Base-by-base conservation (phyloP, 2,329 filamentous ascomycete species). In the Aspergillus brasiliensis region DNA sequence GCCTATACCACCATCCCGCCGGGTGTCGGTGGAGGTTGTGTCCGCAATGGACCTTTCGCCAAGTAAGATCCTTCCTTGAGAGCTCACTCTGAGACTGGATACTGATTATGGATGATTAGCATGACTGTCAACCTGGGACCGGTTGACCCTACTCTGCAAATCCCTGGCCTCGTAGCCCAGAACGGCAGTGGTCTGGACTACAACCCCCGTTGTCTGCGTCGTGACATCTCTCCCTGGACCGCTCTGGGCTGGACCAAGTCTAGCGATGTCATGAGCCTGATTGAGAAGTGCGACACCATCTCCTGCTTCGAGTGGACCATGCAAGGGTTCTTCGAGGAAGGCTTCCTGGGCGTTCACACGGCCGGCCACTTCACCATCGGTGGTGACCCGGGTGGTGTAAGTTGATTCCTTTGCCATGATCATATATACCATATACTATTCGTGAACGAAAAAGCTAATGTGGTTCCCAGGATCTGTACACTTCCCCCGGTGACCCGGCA, bases 331-430 rank as follows among this genome's bases (percentile, higher is more conserved):
- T 64, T 63, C 25, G 58, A 61, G 60, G 79, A 80, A 7, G 77
- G 59, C 1, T 64, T 62, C 27, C 70, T 75, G 31, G 78, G 78
- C 21, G 73, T 81, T 5, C 81, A 83, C 60, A 75, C 74, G 1
- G 79, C 68, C 2, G 80, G 79, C 2, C 81, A 83, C 65, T 81
- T 77, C 66, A 75, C 77, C 8, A 73, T 80, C 46, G 77, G 75
- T 17, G 80, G 79, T 13, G 80, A 81, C 53, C 74, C 75, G 0
- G 79, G 75, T 10, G 76, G 49, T 77, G 57, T 59, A 51, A 21
- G 56, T 57, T 17, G 28, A 5, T 34, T 34, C 31, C 0, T 5
- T 34, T 34, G 31, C 31, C 10, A 34, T 34, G 31, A n/a, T n/a
- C n/a, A n/a, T n/a, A n/a, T n/a, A n/a, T n/a, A n/a, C n/a, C n/a